Evolutionary conservation across 192 early-diverging fungal genomes (phyloP), one percentile per base, ranked within the genome.

Genomic region (Coemansia sp.): DNA sequence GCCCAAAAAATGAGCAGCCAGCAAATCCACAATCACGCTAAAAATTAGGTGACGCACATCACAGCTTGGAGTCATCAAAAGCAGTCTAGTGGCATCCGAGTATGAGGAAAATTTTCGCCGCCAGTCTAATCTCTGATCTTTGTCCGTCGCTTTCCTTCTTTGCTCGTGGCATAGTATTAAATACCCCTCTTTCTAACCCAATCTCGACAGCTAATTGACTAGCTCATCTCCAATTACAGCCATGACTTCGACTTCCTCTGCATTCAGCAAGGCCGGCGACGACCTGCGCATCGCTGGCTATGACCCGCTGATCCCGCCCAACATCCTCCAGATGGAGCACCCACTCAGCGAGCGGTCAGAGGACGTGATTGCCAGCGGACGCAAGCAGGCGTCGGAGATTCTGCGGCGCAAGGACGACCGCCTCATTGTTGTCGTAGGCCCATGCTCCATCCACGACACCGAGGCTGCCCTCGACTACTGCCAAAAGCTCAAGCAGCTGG

Each of bases 361-460:
- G 62, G 74, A 74, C 70, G 68, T 76, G 24, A 82, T 87, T 38
- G 72, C 70, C 65, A 63, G 69, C 67, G 86, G 75, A 2, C 88
- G 90, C 61, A 78, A 87, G 59, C 82, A 90, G 60, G 87, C 90
- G 40, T 86, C 87, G 54, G 83, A 87, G 54, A 93, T 96, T 60
- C 78, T 98, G 58, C 85, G 87, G 36, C 89, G 90, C 29, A 74
- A 86, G 37, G 94, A 95, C 67, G 95, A 98, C 82, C 86, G 94
- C 42, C 85, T 98, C 7, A 85, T 98, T 31, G 87, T 94, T 11
- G 87, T 98, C 39, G 94, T 97, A 20, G 96, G 96, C 8, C 96
- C 96, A 10, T 98, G 96, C 79, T 96, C 94, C 14, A 98, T 98
- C 74, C 96, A 98, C 84, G 93, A 98, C 72, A 85, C 89, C 20